Percentiles rank a stretch among this genome's conserved stretches.
Evolutionary conservation across 2,329 filamentous ascomycete species (phyloP).

Genomic region (Xylaria multiplex): DNA sequence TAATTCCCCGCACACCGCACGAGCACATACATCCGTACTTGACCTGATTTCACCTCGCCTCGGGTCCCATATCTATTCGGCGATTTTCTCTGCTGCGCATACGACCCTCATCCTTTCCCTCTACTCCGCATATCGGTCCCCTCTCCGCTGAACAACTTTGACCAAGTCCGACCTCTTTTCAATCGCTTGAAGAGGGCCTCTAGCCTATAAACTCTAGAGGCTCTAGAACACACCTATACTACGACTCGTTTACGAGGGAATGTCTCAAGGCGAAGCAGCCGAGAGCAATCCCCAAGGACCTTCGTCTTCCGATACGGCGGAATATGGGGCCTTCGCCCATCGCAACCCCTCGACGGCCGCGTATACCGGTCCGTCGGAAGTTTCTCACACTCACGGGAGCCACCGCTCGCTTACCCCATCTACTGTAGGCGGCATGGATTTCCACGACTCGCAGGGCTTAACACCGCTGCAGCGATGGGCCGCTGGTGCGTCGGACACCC

Average conservation of each 20-base stretch:
- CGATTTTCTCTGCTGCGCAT: conserved; percentile 20
- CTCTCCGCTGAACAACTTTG: conserved; percentile 22
- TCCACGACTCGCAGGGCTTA: conserved; percentile 46
- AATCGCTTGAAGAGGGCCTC: conserved; percentile 39
- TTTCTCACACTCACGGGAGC: conserved; percentile 29
- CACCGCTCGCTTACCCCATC: conserved; percentile 34
- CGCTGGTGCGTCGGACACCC: conserved; percentile 64
- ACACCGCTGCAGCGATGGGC: conserved; percentile 67
- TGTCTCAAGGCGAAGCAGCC: conserved; percentile 62
- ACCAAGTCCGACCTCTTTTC: conserved; percentile 27
- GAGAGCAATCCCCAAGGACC: conserved; percentile 48
- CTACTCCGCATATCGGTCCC: conserved; percentile 32
- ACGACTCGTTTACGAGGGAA: conserved; percentile 48
- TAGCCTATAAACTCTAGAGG: conserved; percentile 38
- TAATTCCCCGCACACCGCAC: conserved; percentile 67
- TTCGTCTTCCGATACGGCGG: conserved; percentile 44
- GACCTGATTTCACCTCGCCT: background rate
- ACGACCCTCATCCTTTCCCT: conserved; percentile 20
- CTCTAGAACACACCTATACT: conserved; percentile 34
- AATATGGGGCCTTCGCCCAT: conserved; percentile 51
- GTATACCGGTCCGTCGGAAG: conserved; percentile 41
- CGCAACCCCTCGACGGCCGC: conserved; percentile 45
- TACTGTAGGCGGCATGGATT: conserved; percentile 45
- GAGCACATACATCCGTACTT: conserved; percentile 48
- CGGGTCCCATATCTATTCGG: background rate